Percentiles rank a stretch among this genome's conserved stretches.
Evolutionary conservation across 2,329 filamentous ascomycete genomes (phyloP).

Genomic region (Rhinocladiella mackenziei): DNA sequence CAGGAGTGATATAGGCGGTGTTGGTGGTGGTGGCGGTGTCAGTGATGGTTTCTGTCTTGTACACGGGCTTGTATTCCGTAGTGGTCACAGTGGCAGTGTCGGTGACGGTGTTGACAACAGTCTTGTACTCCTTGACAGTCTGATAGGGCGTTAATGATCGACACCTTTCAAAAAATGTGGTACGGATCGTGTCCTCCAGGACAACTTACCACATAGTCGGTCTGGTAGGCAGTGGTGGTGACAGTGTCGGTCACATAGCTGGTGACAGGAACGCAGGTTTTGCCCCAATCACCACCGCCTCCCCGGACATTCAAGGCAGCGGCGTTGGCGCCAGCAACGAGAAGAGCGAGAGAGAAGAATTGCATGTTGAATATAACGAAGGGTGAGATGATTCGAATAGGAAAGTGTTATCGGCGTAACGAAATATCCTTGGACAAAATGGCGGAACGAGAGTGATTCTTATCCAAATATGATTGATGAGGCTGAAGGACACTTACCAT

Average conservation of each 20-base stretch:
- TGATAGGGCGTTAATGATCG: neutral
- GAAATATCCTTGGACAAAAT: neutral
- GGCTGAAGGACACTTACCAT: too few species aligned
- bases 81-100: neutral
- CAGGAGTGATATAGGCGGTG: too few species aligned
- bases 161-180: too few species aligned
- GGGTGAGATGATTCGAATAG: neutral
- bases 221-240: slow-evolving; percentile 1
- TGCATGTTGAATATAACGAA: slow-evolving; percentile 2
- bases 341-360: slow-evolving; percentile 3
- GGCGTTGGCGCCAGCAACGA: slow-evolving; percentile 1
- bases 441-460: neutral
- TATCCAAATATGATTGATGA: too few species aligned
- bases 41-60: neutral
- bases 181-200: too few species aligned
- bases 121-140: neutral
- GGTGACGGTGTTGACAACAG: neutral
- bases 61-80: neutral
- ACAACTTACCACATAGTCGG: too few species aligned
- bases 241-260: neutral
- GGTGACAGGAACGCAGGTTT: neutral
- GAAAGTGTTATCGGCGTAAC: neutral
- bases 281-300: neutral
- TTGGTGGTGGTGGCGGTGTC: neutral
- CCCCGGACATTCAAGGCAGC: slow-evolving; percentile 1